Evolutionary conservation across 495 filamentous ascomycete genomes (phyloP).

Genomic region (Antarctomyces pellizariae): DNA sequence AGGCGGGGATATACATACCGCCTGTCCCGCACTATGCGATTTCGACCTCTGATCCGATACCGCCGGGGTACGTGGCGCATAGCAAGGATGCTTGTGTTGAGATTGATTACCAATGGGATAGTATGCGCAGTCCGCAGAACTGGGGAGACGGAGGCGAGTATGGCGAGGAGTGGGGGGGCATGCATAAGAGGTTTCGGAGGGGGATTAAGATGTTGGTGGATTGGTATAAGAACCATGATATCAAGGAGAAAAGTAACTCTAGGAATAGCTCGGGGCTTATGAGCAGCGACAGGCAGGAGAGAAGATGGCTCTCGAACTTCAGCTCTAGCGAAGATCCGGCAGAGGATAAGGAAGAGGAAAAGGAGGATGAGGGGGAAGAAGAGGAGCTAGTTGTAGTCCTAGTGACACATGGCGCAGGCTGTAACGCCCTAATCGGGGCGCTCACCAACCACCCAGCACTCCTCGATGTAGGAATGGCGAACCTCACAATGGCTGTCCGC

Average conservation of each 20-base stretch:
- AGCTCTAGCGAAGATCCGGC: too few relatives aligned
- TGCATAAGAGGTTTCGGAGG: constrained; percentile 72
- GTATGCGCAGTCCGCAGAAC: constrained; percentile 43
- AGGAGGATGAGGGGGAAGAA: constrained; percentile 16
- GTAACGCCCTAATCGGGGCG: constrained; percentile 84
- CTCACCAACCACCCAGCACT: constrained; percentile 75
- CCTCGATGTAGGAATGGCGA: constrained; percentile 71
- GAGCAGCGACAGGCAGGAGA: constrained; percentile 1
- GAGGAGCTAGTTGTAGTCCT: constrained; percentile 65
- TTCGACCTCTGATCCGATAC: constrained; percentile 57
- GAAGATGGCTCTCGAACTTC: too few relatives aligned
- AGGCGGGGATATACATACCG: constrained; percentile 31
- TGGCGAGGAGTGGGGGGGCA: constrained; percentile 82
- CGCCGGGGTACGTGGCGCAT: constrained; percentile 69
- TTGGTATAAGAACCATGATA: constrained; percentile 50
- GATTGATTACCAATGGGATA: constrained; percentile 90
- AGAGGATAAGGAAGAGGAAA: constrained; percentile 8
- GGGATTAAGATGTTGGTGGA: constrained; percentile 52
- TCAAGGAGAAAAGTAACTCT: constrained; percentile 17
- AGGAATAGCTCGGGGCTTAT: constrained; percentile 9
- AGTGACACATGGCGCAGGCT: constrained; percentile 92
- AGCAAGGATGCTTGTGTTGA: constrained; percentile 73
- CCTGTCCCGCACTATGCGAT: constrained; percentile 70
- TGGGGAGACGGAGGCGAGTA: constrained; percentile 78
- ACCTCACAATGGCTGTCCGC: constrained; percentile 69